Base-by-base conservation (phyloP, 768 basidiomycete species). In the Clavaria fumosa region DNA sequence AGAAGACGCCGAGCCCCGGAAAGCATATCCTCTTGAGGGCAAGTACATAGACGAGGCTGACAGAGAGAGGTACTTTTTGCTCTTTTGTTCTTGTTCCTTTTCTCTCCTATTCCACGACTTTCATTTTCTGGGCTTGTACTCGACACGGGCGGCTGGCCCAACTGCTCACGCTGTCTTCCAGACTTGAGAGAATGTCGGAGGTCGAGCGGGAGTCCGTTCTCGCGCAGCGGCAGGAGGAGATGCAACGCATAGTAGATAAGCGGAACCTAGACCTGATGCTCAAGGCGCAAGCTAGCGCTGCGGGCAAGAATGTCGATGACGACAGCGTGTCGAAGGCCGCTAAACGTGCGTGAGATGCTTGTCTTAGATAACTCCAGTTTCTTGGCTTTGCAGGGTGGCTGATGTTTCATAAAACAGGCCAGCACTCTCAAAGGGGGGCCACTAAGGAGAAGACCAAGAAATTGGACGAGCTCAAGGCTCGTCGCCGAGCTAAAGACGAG, bases 181-280 rank as follows among this genome's bases (percentile, higher is more conserved):
- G 91, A 37, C 63, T 97, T 22, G 61, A 86, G 50, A 55, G 63
- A 17, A 66, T 93, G 70, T 69, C 78, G 26, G 93, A 97, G 57
- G 69, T 95, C 48, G 80, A 90, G 43, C 75, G 93, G 38, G 93
- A 97, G 56, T 74, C 72, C 23, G 80, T 88, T 35, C 66, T 97
- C 15, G 80, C 83, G 0, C 64, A 72, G 42, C 77, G 93, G 5
- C 61, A 71, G 23, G 90, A 90, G 43, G 75, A 88, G 56, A 72
- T 78, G 59, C 81, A 86, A 54, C 69, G 73, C 44, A 63, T 74
- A 34, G 67, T 72, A 43, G 81, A 86, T 58, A 70, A 74, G 46
- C 65, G 70, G 34, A 69, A 77, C 47, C 58, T 95, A 6, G 73
- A 78, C 20, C 70, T 76, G 49, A 71, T 96, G 68, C 64, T 82